These are phyloP conservation scores for Neofusicoccum ribis DNA, from an alignment of 2,329 filamentous ascomycete species.

Conservation along the genomic window DNA sequence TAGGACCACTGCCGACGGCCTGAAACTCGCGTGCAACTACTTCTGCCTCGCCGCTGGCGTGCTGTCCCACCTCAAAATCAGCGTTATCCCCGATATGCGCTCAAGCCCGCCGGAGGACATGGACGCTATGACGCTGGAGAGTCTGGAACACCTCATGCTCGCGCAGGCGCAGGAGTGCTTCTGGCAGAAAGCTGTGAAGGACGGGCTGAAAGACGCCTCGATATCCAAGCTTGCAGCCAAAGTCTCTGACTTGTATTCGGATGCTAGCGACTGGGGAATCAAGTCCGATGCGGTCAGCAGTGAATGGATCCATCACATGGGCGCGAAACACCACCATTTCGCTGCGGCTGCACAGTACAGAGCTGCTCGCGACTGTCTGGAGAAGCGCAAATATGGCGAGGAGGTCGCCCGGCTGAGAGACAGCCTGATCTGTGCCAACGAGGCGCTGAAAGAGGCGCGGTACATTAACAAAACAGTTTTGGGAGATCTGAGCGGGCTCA, in stretches of 20 bases:
- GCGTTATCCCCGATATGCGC: constrained; percentile 78
- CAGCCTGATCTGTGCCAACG: constrained; percentile 76
- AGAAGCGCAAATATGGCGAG: constrained; percentile 93
- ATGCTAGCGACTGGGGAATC: constrained; percentile 80
- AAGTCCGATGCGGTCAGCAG: constrained; percentile 87
- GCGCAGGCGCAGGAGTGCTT: constrained; percentile 97
- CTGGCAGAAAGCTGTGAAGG: constrained; percentile 96
- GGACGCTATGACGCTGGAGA: constrained; percentile 84
- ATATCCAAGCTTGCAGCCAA: constrained; percentile 89
- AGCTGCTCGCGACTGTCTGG: constrained; percentile 84
- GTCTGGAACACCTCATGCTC: constrained; percentile 78
- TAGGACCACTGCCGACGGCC: constrained; percentile 73
- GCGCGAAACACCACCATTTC: constrained; percentile 96
- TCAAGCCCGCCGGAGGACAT: constrained; percentile 90
- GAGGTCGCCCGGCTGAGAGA: constrained; percentile 86
- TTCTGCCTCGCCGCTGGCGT: constrained; percentile 87
- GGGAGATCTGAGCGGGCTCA: constrained; percentile 79
- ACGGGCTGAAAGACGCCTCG: constrained; percentile 85
- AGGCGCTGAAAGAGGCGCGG: constrained; percentile 80
- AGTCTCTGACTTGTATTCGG: constrained; percentile 86
- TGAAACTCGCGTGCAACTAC: constrained; percentile 86
- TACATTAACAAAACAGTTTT: constrained; percentile 81
- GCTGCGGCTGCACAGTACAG: constrained; percentile 92
- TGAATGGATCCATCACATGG: constrained; percentile 97
- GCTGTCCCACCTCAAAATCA: constrained; percentile 72